phyloP scores from a whole-genome alignment of 208 protist species.

The Trypanosoma melophagium region DNA sequence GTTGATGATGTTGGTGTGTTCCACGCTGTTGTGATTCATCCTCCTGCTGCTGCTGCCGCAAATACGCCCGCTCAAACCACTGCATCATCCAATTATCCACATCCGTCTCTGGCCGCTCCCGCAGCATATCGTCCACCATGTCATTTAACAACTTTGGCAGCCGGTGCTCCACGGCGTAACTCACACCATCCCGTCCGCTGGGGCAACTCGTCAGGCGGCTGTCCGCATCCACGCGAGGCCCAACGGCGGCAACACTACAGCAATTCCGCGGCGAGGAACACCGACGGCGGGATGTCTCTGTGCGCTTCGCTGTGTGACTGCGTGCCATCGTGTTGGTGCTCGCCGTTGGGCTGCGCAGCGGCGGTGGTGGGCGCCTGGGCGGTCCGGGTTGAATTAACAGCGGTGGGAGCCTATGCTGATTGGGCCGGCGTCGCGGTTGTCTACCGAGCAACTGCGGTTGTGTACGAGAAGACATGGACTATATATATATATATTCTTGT shows the following conservation, averaged over 20 bases:
- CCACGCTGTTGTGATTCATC: background rate
- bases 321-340: background rate
- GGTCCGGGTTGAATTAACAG: constrained; percentile 5
- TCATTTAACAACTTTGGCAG: constrained; percentile 30
- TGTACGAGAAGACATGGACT: background rate
- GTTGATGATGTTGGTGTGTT: background rate
- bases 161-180: constrained; percentile 27
- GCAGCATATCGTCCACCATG: constrained; percentile 29
- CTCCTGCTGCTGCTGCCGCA: background rate
- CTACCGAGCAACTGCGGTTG: background rate
- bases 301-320: background rate
- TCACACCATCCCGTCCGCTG: constrained; percentile 8
- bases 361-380: no score
- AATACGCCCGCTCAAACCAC: constrained; percentile 33
- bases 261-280: constrained; percentile 18
- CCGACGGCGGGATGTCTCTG: background rate
- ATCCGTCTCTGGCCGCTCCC: constrained; percentile 23
- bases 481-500: constrained; percentile 32
- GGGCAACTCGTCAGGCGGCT: background rate
- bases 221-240: background rate
- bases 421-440: constrained; percentile 8
- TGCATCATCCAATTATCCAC: constrained; percentile 34
- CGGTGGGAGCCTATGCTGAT: constrained; percentile 27
- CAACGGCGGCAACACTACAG: constrained; percentile 22
- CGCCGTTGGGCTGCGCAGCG: no score